A percentile compares a stretch with the other conserved stretches of the same genome.
phyloP scores from a whole-genome alignment of 139 green algal genomes.

The Chara braunii region DNA sequence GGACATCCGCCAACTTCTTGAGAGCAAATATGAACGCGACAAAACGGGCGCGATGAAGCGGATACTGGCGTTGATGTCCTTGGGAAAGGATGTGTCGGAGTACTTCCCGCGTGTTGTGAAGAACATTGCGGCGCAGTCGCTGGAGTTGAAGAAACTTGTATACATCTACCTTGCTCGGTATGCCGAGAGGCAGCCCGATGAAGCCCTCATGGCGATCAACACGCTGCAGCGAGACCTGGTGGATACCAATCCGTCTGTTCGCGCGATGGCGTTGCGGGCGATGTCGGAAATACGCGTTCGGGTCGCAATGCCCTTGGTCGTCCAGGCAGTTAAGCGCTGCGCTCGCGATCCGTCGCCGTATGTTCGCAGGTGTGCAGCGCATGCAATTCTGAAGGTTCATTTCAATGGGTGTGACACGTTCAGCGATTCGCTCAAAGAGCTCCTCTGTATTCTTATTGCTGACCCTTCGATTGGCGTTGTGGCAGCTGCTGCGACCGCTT shows the following conservation, averaged over 20 bases:
- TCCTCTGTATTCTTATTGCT: constrained; percentile 1
- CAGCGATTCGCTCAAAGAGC: background rate
- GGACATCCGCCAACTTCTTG: constrained; percentile 5
- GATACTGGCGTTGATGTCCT: constrained; percentile 15
- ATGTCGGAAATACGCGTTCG: constrained; percentile 44
- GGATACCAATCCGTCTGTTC: constrained; percentile 34
- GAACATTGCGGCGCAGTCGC: constrained; percentile 32
- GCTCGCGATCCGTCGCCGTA: constrained; percentile 35
- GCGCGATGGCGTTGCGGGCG: constrained; percentile 43
- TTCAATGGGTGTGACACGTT: background rate
- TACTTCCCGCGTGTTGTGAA: constrained; percentile 39
- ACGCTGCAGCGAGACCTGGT: constrained; percentile 46
- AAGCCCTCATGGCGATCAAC: constrained; percentile 49
- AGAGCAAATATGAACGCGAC: constrained; percentile 26
- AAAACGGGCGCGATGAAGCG: constrained; percentile 30
- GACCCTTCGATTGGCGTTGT: constrained; percentile 9
- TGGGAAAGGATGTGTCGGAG: constrained; percentile 24
- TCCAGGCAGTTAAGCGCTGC: constrained; percentile 30
- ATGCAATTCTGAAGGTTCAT: constrained; percentile 26
- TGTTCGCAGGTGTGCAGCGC: constrained; percentile 34
- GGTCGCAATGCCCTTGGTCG: constrained; percentile 31
- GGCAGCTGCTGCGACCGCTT: constrained; percentile 8
- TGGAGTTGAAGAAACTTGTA: constrained; percentile 46
- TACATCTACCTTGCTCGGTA: constrained; percentile 49
- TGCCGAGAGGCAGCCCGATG: constrained; percentile 44